A percentile compares a stretch with the other conserved stretches of the same genome.
Conservation (phyloP, 164 flowering plant genomes). For the Macadamia integrifolia region DNA sequence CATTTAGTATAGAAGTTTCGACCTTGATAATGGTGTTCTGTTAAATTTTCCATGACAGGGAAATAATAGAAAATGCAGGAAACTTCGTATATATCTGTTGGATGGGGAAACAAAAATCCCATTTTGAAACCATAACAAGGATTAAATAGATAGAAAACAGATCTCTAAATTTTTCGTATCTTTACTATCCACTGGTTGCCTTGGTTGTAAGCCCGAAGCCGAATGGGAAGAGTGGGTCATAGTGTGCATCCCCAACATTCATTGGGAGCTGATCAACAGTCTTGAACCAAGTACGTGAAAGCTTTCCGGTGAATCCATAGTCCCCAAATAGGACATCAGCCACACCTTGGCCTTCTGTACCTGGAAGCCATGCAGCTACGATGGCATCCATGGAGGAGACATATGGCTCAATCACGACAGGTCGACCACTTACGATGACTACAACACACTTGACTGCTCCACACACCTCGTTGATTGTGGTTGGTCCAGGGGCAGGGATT, state of each 20-base stretch:
- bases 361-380: conserved; percentile 53
- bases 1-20: no score
- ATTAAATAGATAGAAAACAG: no score
- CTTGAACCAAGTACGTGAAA: conserved; percentile 45
- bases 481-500: conserved; percentile 31
- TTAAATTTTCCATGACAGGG: no score
- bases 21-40: no score
- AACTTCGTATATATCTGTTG: no score
- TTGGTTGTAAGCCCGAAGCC: conserved; percentile 31
- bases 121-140: no score
- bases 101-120: no score
- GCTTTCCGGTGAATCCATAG: conserved; percentile 39
- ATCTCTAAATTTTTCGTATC: no score
- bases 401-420: conserved; percentile 40
- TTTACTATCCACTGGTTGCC: background rate
- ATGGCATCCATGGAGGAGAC: conserved; percentile 29
- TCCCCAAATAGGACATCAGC: conserved; percentile 45
- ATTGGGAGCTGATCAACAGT: conserved; percentile 41
- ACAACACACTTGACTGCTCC: conserved; percentile 37
- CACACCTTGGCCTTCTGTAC: conserved; percentile 50
- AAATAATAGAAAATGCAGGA: no score
- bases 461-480: conserved; percentile 28
- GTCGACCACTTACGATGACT: conserved; percentile 38
- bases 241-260: conserved; percentile 34
- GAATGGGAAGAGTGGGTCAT: conserved; percentile 38